phyloP scores from a whole-genome alignment of 2,329 filamentous ascomycete genomes.

The Verticillium dahliae region DNA sequence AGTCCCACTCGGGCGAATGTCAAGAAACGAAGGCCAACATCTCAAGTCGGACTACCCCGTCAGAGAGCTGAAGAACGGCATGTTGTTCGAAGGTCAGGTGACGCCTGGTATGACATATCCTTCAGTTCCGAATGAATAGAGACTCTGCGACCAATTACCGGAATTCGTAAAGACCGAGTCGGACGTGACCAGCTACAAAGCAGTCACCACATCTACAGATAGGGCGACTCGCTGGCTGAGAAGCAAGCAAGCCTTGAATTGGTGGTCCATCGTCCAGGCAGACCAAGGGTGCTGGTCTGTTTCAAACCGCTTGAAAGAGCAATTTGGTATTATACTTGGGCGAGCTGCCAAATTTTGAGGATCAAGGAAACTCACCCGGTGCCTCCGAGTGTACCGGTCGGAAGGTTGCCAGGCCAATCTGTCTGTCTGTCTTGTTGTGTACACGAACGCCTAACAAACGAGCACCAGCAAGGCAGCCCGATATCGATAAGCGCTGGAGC shows the following conservation, averaged over 20 bases:
- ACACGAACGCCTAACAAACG: background rate
- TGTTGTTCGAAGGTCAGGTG: too few species aligned
- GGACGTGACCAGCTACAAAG: too few species aligned
- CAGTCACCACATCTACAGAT: too few species aligned
- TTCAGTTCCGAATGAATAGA: too few species aligned
- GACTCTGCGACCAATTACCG: too few species aligned
- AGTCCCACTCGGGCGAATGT: background rate
- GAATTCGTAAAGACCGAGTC: too few species aligned
- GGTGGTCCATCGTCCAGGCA: too few species aligned
- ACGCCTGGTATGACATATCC: too few species aligned
- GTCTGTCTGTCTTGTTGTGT: background rate
- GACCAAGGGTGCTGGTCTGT: too few species aligned
- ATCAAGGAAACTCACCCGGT: background rate
- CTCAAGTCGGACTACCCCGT: background rate
- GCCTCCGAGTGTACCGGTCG: background rate
- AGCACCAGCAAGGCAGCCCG: background rate
- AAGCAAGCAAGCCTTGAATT: too few species aligned
- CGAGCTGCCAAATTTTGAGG: background rate
- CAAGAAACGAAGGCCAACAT: background rate
- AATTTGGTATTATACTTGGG: background rate
- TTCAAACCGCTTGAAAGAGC: background rate
- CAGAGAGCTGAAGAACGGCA: too few species aligned
- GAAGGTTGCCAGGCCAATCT: background rate
- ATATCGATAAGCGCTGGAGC: background rate
- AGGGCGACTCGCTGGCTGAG: too few species aligned